Conservation (phyloP, 768 basidiomycete species). For the Rubroboletus pulcherrimus region DNA sequence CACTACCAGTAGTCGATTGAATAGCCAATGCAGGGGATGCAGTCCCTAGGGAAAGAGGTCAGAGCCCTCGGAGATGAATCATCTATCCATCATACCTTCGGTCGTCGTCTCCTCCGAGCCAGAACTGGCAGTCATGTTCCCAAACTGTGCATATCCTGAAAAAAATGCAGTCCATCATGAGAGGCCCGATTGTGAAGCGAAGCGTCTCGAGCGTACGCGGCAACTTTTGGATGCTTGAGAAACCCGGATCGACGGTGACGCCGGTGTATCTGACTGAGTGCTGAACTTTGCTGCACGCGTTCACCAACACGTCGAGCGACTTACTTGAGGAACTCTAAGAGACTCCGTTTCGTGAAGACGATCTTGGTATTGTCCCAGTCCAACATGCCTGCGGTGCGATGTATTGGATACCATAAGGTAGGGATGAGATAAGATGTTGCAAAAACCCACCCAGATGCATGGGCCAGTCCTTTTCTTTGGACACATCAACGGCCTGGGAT, state of each 20-base stretch:
- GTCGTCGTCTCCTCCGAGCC: constrained; percentile 27
- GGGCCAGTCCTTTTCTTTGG: constrained; percentile 73
- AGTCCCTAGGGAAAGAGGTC: constrained; percentile 1
- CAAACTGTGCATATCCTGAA: constrained; percentile 69
- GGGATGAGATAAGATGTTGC: neutral
- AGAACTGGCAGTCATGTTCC: constrained; percentile 37
- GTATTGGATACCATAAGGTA: neutral
- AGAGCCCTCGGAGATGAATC: neutral
- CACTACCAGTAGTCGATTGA: neutral
- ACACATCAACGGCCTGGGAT: constrained; percentile 50
- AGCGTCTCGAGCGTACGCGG: constrained; percentile 47
- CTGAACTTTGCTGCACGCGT: constrained; percentile 22
- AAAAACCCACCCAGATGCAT: constrained; percentile 51
- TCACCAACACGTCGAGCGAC: constrained; percentile 13
- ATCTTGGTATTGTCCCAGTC: constrained; percentile 78
- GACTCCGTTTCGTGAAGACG: constrained; percentile 73
- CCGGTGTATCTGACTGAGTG: constrained; percentile 56
- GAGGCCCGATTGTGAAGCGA: neutral
- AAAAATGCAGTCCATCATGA: neutral
- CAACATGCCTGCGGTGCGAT: constrained; percentile 53
- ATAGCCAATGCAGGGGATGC: constrained; percentile 5
- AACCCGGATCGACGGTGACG: constrained; percentile 73
- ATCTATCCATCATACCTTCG: constrained; percentile 7
- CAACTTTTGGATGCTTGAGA: constrained; percentile 68
- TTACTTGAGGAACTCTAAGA: constrained; percentile 77